Evolutionary conservation across 2,329 filamentous ascomycete species (phyloP), one percentile per base, ranked within the genome.

Genomic region (Alternaria novae-zelandiae): DNA sequence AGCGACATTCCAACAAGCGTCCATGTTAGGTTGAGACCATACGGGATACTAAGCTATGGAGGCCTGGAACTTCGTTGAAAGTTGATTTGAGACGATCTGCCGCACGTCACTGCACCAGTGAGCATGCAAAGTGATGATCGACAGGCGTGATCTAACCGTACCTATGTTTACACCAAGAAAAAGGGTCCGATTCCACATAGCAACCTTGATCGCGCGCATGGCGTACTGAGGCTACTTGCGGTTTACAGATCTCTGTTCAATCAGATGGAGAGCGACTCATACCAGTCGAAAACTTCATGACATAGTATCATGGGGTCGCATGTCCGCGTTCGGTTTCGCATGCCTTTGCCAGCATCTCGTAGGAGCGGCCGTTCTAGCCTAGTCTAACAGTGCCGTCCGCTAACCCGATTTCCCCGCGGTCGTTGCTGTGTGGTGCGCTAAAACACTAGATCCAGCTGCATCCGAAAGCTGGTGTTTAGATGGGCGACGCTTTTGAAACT

Each of bases 371-470:
- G 69, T 71, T 67, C 69, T 70, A 68, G 73, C 62, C 69, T 71
- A 73, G 69, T 72, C 66, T 66, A 70, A 69, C 56, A 69, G 59
- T 71, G 66, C 70, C 67, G 68, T 67, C 68, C 65, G 60, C 67
- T 69, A 67, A 71, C 65, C 75, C 74, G 73, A 69, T 71, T 76
- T 76, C 75, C 76, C 76, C 75, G 73, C 75, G 69, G 72, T 73
- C 55, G 63, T 70, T 72, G 67, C 62, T 70, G 53, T 63, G 55
- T 76, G 74, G 72, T 74, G 72, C 74, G 70, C 75, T 78, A 77
- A 65, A 67, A 50, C 57, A 65, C 68, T 78, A 76, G 72, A 68
- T 69, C 70, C 63, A 74, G 68, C 70, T 75, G 72, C 72, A 61
- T 74, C 69, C 70, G 68, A 66, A 71, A 69, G 70, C 64, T 74